Base-by-base conservation (phyloP, 2,329 filamentous ascomycete species). In the Cordyceps militaris region DNA sequence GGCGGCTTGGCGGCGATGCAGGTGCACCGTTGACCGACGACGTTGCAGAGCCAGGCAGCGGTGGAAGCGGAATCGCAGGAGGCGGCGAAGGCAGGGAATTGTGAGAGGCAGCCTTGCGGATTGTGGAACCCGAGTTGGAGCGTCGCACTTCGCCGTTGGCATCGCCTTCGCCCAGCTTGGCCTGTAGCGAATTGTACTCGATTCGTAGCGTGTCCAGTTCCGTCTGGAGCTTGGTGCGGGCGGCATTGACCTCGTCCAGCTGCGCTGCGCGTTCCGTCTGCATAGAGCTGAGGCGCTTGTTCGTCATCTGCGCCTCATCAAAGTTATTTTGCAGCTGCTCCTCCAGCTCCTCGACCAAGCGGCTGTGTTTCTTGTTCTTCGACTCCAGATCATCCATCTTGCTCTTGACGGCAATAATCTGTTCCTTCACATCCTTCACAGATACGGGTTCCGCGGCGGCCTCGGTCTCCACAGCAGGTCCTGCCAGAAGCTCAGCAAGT, bases 301-400 rank as follows among this genome's bases (percentile, higher is more conserved):
- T 91, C 13, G 87, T 86, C 60, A 84, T 78, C 68, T 97, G 90
- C 60, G 93, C 91, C 70, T 96, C 89, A 67, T 99, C 94, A 72
- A 91, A 99, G 74, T 94, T 97, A 69, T 82, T 90, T 68, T 93
- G 92, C 56, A 99, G 84, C 72, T 99, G 94, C 66, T 97, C 93
- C 73, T 99, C 94, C 5, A 99, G 85, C 73, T 99, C 93, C 70
- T 97, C 91, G 9, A 99, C 90, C 13, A 99, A 79, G 23, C 91
- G 85, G 43, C 89, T 88, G 71, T 94, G 95, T 80, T 96, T 97
- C 76, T 91, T 87, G 78, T 95, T 96, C 74, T 80, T 80, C 43
- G 71, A 77, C 65, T 86, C 81, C 23, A 88, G 73, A 44, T 86
- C 83, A 8, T 68, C 66, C 71, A 87, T 83, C 68, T 84, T 85